Base-by-base conservation (phyloP, 2,329 filamentous ascomycete species). In the Penicillium decumbens region DNA sequence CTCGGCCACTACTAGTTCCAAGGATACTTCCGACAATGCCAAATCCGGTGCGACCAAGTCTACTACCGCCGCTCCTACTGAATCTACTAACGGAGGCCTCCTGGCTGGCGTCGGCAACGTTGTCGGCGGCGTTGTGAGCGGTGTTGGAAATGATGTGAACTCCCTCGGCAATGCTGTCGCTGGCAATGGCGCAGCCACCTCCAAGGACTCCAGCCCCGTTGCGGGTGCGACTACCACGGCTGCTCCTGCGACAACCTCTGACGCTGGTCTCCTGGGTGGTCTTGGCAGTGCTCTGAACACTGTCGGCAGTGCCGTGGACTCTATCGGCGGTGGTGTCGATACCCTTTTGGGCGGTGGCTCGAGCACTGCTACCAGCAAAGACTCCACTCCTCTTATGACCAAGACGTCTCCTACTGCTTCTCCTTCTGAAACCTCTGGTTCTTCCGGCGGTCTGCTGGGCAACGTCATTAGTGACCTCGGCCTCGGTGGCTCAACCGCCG, bases 251-350 rank as follows among this genome's bases (percentile, higher is more conserved):
- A 33, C 38, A 2, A 10, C 48, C 24, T 37, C 46, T 6, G 2
- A 41, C 28, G 3, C 35, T 29, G 18, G 9, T 24, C 33, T 42
- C 10, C 33, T 30, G 25, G 40, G 27, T 44, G 49, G 51, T 40
- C 30, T 56, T 24, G 55, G 37, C 30, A 47, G 30, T 24, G 9
- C 50, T 27, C 45, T 41, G 9, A 49, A 27, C 44, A 41, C 3
- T 35, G 33, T 7, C 18, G 33, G 33, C 18, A 20, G 9, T 35
- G 33, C 18, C 20, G 10, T 35, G 15, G 20, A 35, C 15, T 10
- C 33, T 18, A 9, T 37, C 15, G 33, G 33, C 18, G 9, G 33
- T 18, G 33, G 10, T 37, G 33, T 37, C 20, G 33, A 20, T 9
- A 37, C 33, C 20, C 33, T 37, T 37, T 12, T 37, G 8, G 18